Conservation (phyloP, 306 rosid genomes). For the Inga leiocalycina region DNA sequence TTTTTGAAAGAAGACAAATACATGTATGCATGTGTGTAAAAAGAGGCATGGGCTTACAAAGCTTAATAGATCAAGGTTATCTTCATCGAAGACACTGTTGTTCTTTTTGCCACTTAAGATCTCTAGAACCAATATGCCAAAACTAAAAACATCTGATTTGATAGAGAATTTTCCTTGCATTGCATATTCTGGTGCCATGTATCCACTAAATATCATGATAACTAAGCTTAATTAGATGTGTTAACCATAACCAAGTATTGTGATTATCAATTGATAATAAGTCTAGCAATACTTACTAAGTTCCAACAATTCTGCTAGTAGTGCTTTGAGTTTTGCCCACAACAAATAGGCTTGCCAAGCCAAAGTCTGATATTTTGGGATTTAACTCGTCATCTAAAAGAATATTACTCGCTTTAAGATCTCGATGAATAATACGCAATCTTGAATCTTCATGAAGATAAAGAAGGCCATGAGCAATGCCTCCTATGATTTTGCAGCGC, state of each 20-base stretch:
- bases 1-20: no score
- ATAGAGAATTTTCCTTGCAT: neutral
- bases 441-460: neutral
- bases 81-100: no score
- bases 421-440: neutral
- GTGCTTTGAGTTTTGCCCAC: neutral
- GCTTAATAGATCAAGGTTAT: no score
- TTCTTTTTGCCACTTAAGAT: neutral
- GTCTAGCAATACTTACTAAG: neutral
- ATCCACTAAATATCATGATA: neutral
- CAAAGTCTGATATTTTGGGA: neutral
- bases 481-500: neutral
- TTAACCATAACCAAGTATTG: no score
- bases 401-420: neutral
- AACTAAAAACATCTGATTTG: neutral
- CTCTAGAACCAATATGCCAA: neutral
- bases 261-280: no score
- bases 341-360: neutral
- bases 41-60: no score
- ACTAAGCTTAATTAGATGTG: no score
- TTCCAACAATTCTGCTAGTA: neutral
- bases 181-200: neutral
- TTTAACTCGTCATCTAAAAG: neutral
- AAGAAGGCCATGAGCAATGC: neutral
- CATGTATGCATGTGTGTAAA: no score